A percentile compares a stretch with the other conserved stretches of the same genome.
phyloP scores from a whole-genome alignment of 176 grass and related monocot species.

The Oryza meridionalis region DNA sequence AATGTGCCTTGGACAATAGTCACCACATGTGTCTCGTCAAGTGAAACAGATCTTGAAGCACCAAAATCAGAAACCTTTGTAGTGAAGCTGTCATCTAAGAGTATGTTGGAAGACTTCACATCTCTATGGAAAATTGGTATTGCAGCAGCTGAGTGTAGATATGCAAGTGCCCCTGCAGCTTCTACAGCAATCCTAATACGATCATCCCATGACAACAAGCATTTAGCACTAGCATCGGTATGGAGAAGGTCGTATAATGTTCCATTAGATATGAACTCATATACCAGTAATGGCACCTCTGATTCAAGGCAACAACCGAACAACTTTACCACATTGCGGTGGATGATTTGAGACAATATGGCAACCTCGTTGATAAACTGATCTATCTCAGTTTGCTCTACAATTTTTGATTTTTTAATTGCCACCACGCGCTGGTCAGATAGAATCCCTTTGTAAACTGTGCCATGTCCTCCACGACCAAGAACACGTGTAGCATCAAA shows the following conservation, averaged over 20 bases:
- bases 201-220: background rate
- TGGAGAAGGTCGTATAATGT: background rate
- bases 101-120: background rate
- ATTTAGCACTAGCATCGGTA: background rate
- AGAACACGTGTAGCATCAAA: slow-evolving; percentile 34
- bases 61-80: slow-evolving; percentile 58
- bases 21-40: slow-evolving; percentile 53
- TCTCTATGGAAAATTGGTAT: background rate
- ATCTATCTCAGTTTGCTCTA: background rate
- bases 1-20: slow-evolving; percentile 61
- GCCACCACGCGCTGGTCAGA: background rate
- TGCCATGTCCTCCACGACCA: slow-evolving; percentile 26
- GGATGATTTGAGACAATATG: background rate
- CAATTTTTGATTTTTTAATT: background rate
- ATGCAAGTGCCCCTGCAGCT: background rate
- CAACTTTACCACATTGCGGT: background rate
- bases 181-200: background rate
- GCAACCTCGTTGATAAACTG: background rate
- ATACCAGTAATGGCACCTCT: background rate
- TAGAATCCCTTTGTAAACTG: background rate
- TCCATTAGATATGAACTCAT: background rate
- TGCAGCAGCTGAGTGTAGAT: background rate
- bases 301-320: background rate
- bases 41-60: slow-evolving; percentile 52
- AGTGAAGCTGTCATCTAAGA: slow-evolving; percentile 24